Conservation (phyloP, 2,329 filamentous ascomycete genomes). For the Aspergillus tubingensis region DNA sequence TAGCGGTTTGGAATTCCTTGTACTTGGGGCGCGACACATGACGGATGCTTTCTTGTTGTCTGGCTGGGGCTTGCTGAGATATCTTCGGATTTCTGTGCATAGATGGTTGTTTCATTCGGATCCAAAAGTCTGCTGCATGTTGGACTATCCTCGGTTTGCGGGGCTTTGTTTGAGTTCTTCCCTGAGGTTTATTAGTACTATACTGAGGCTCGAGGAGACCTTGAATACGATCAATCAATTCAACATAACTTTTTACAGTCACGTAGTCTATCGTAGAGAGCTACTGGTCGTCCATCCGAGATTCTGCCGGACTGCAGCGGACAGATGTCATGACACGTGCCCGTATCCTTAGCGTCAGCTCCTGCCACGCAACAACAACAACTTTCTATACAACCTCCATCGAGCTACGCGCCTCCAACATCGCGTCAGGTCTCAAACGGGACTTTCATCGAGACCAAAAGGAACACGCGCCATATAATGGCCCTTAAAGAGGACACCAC, state of each 20-base stretch:
- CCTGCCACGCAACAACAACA: background rate
- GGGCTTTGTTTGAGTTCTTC: constrained; percentile 5
- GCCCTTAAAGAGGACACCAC: constrained; percentile 8
- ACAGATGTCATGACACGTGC: constrained; percentile 1
- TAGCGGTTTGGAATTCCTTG: constrained; percentile 22
- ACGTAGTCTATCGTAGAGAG: background rate
- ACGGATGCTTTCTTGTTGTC: constrained; percentile 26
- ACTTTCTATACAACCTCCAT: background rate
- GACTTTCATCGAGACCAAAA: too few relatives aligned
- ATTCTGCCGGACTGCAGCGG: background rate
- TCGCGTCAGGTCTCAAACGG: too few relatives aligned
- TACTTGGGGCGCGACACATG: constrained; percentile 19
- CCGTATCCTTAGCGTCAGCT: background rate
- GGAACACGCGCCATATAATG: constrained; percentile 16
- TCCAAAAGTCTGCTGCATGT: constrained; percentile 22
- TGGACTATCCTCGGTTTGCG: background rate
- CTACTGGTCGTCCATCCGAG: background rate
- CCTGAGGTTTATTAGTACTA: constrained; percentile 7
- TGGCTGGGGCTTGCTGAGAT: constrained; percentile 16
- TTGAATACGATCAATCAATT: constrained; percentile 9
- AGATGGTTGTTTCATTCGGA: constrained; percentile 18
- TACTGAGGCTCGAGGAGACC: background rate
- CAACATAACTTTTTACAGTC: background rate
- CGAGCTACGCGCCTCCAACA: background rate
- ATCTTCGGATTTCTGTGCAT: constrained; percentile 17